A percentile compares a stretch with the other conserved stretches of the same genome.
Evolutionary conservation across 345 rosid genomes (phyloP).

Genomic region (Eucalyptus pauciflora): DNA sequence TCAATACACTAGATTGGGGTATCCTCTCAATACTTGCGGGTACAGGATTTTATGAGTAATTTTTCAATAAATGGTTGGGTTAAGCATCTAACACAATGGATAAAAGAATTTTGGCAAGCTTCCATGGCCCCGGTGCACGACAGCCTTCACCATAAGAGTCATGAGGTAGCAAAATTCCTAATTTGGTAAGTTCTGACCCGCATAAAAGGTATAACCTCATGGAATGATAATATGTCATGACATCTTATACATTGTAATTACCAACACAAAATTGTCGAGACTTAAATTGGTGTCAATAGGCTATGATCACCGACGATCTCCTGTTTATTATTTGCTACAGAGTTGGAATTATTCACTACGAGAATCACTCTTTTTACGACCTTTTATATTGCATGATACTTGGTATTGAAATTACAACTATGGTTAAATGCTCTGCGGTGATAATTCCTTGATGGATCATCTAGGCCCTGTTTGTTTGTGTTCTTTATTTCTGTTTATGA

Average conservation of each 20-base stretch:
- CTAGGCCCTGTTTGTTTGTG: no score
- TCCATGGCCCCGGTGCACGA: not conserved
- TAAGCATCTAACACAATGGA: accelerated
- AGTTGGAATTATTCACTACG: not conserved
- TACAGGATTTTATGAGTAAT: not conserved
- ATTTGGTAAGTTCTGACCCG: not conserved
- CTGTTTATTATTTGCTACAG: accelerated
- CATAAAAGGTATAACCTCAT: not conserved
- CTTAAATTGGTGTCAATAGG: not conserved
- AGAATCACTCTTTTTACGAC: not conserved
- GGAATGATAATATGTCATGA: not conserved
- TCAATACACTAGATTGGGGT: not conserved
- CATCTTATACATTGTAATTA: not conserved
- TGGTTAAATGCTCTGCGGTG: not conserved
- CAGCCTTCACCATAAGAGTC: not conserved
- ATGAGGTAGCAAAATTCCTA: not conserved
- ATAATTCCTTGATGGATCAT: not conserved
- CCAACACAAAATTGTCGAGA: not conserved
- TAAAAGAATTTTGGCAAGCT: not conserved
- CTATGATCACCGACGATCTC: accelerated
- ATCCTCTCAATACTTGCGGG: not conserved
- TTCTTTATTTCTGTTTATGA: no score
- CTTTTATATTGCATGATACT: not conserved
- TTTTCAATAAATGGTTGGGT: no score
- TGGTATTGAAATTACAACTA: not conserved